Conservation (phyloP, 2,329 filamentous ascomycete species). For the Didymella keratinophila region DNA sequence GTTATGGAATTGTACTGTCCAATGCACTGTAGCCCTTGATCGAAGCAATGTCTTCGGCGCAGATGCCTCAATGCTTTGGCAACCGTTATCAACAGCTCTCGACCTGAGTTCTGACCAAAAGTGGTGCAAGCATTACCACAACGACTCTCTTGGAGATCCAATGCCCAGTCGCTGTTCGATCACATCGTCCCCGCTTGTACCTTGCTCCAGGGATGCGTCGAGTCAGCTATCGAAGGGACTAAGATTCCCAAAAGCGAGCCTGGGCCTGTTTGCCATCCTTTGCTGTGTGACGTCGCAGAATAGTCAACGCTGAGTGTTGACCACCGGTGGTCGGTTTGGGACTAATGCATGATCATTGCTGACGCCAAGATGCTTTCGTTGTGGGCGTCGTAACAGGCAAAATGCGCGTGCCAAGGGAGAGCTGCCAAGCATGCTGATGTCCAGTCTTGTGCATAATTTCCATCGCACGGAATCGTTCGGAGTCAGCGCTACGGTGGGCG, state of each 20-base stretch:
- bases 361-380: not conserved
- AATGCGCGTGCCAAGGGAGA: not conserved
- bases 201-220: not conserved
- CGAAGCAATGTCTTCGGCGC: not conserved
- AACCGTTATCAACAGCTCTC: not conserved
- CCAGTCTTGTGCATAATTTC: not conserved
- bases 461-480: not conserved
- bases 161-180: not conserved
- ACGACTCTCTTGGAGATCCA: not conserved
- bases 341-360: not conserved
- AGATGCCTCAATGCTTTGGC: not conserved
- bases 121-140: not conserved
- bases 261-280: not conserved
- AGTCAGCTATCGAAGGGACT: not conserved
- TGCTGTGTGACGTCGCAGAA: not conserved
- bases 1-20: not conserved
- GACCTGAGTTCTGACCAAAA: not conserved
- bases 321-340: not conserved
- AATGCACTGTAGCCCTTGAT: not conserved
- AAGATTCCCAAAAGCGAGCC: not conserved
- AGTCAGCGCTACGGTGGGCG: not conserved
- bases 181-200: not conserved
- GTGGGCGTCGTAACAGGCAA: not conserved
- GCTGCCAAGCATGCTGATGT: not conserved
- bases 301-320: not conserved